Conservation (phyloP, 2,329 filamentous ascomycete genomes). For the Fusarium tjaetaba region DNA sequence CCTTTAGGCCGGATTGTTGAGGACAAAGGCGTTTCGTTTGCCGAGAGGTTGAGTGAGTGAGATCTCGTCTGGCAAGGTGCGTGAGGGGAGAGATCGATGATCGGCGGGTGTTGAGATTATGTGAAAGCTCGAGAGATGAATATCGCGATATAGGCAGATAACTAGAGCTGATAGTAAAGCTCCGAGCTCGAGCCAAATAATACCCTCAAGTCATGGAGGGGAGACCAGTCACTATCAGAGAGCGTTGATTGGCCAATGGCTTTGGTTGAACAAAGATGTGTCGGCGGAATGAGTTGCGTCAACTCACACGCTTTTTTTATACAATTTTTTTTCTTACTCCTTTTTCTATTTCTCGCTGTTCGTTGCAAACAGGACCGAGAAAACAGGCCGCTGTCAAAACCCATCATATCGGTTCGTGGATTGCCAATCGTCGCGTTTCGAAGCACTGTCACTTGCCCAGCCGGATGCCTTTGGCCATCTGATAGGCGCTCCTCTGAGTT, state of each 20-base stretch:
- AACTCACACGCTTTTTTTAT: conserved; percentile 5
- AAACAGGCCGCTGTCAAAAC: neutral
- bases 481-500: conserved; percentile 16
- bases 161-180: conserved; percentile 24
- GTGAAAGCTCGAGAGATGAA: conserved; percentile 35
- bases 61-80: neutral
- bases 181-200: conserved; percentile 34
- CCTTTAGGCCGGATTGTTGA: conserved; percentile 42
- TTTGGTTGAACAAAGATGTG: conserved; percentile 34
- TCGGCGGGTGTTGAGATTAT: conserved; percentile 29
- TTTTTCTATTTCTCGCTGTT: conserved; percentile 21
- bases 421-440: neutral
- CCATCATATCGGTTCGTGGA: neutral
- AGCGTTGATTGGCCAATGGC: conserved; percentile 48
- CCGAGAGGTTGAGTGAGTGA: conserved; percentile 4
- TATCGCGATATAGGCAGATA: conserved; percentile 25
- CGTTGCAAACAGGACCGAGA: conserved; percentile 42
- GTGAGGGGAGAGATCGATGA: conserved; percentile 1
- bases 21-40: conserved; percentile 33
- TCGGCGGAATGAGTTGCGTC: conserved; percentile 39
- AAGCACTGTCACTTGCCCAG: conserved; percentile 18
- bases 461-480: neutral
- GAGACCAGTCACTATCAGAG: conserved; percentile 42
- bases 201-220: conserved; percentile 35
- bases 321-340: no score